Evolutionary conservation across 768 basidiomycete species (phyloP), one percentile per base, ranked within the genome.

Genomic region (Rhodotorula babjevae): DNA sequence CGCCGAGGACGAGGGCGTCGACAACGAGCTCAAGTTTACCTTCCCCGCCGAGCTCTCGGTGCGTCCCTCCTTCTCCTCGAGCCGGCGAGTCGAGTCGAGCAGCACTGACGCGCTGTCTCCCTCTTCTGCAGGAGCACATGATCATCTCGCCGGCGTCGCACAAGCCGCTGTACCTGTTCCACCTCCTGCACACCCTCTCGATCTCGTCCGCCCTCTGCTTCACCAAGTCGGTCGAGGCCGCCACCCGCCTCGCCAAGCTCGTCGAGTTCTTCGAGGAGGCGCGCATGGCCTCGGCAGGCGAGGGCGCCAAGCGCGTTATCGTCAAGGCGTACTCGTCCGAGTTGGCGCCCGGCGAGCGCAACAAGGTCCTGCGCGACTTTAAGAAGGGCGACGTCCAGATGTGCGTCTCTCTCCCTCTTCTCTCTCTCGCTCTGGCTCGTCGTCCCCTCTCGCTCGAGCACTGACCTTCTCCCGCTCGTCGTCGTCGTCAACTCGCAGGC

Each of bases 181-280:
- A 97, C 78, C 88, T 99, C 63, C 84, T 96, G 5, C 88, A 90
- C 78, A 79, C 83, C 15, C 84, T 82, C 60, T 78, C 83, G 15
- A 84, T 93, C 31, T 84, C 81, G 16, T 90, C 90, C 23, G 90
- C 89, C 0, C 84, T 99, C 47, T 88, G 96, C 44, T 99, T 99
- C 82, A 96, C 95, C n/a, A 98, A 97, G 82, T 92, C 90, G 0
- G 89, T 94, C 10, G 94, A 98, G 79, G 92, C 92, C 0, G 91
- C 93, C 0, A 83, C 84, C 8, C 87, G 95, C 16, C 87, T 98
- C 14, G 88, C 93, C 40, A 86, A 84, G 53, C 84, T 97, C 19
- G 87, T 97, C 74, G 86, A 89, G 36, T 89, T 89, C 76, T 93
- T 96, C 75, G 88, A 92, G 82, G 83, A 84, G 68, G 77, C 55